Base-by-base conservation (phyloP, 1,284 basidiomycete species). In the Cutaneotrichosporon sp. region DNA sequence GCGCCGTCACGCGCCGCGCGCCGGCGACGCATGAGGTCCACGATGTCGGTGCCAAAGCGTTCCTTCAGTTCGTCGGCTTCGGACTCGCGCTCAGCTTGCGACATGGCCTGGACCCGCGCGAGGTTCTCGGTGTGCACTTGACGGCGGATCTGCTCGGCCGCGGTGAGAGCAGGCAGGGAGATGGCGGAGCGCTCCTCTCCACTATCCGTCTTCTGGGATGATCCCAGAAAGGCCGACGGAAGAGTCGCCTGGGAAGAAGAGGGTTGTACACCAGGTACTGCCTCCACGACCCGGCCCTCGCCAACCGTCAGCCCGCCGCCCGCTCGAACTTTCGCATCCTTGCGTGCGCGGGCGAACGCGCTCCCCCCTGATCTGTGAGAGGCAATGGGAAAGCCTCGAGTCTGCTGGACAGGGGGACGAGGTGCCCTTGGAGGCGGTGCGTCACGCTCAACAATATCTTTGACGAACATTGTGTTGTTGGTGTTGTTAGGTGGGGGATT, bases 61-160 rank as follows among this genome's bases (percentile, higher is more conserved):
- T 88, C 85, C 49, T 88, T 69, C 42, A 91, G 85, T 70, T 89
- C 86, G 60, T 80, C 77, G 56, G 84, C 81, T 73, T 88, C 88
- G 62, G 83, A 77, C 64, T 86, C 83, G n/a, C 85, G 81, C 71
- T 90, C 86, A 42, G 85, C 83, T 10, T 83, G 81, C 3, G 82
- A 81, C 88, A 90, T 90, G 1, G 71, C 74, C 9, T 81, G 82
- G 8, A 90, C 83, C 9, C 82, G 79, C 31, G 76, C 74, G 62
- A 84, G 82, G 49, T 75, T 73, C 58, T 73, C 72, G 18, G 36
- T 62, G 16, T 72, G 69, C 10, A 77, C 72, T 22, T 63, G 56
- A 16, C 49, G 56, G 2, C 63, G 56, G 22, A 67, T 61, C 58
- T 57, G 21, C 40, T 62, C 66, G 1, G 58, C 63, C 55, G 62